These are phyloP conservation scores for Podospora australis DNA, from an alignment of 495 filamentous ascomycete species.

Conservation along the genomic window DNA sequence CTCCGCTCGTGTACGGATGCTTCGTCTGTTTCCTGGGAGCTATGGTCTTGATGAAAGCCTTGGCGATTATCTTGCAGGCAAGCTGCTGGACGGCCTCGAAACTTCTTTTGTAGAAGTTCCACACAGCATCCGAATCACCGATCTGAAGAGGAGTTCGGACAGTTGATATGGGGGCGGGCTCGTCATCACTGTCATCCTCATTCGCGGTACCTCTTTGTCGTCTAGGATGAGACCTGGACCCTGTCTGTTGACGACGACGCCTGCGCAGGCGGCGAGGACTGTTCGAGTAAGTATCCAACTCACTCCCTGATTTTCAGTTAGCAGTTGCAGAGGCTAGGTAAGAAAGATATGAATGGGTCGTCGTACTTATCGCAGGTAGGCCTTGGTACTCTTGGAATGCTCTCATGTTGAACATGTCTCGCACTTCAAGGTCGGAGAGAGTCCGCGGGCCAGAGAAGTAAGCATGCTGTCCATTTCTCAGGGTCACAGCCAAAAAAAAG, in stretches of 20 bases:
- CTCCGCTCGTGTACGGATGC: slow-evolving; percentile 71
- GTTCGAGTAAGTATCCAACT: no score
- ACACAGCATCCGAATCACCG: slow-evolving; percentile 50
- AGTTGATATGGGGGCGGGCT: slow-evolving; percentile 12
- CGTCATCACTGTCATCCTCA: slow-evolving; percentile 25
- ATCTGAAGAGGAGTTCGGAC: slow-evolving; percentile 43
- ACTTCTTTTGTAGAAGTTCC: slow-evolving; percentile 56
- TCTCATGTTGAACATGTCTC: slow-evolving; percentile 28
- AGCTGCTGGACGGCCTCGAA: slow-evolving; percentile 68
- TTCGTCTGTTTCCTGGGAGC: slow-evolving; percentile 81
- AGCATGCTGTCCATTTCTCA: slow-evolving; percentile 24
- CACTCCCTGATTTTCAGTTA: no score
- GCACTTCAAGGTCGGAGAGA: slow-evolving; percentile 19
- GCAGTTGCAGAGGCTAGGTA: no score
- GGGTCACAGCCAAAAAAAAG: slow-evolving; percentile 32
- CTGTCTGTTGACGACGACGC: no score
- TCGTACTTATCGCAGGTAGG: slow-evolving; percentile 1
- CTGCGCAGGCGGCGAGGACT: no score
- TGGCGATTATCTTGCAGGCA: slow-evolving; percentile 65
- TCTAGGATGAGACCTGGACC: no score
- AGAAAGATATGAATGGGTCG: no score
- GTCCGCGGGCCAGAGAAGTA: slow-evolving; percentile 28
- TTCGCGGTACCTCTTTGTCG: no score
- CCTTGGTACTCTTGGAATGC: slow-evolving; percentile 19
- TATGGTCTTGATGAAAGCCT: slow-evolving; percentile 75